Evolutionary conservation across 2,329 filamentous ascomycete genomes (phyloP).

Genomic region (Penicillium concentricum): DNA sequence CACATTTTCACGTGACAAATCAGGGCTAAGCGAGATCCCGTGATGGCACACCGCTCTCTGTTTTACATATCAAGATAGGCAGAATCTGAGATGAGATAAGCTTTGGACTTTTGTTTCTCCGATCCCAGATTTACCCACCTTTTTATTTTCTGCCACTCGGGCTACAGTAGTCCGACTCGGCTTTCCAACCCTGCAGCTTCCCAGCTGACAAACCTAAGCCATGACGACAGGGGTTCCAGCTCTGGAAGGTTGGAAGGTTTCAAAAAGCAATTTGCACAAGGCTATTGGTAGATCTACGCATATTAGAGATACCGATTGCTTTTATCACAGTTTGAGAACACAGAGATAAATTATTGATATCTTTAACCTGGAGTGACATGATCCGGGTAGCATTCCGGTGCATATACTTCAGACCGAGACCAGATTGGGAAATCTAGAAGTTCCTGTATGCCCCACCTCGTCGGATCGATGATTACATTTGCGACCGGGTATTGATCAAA

Average conservation of each 20-base stretch:
- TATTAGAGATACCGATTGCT: too few species aligned
- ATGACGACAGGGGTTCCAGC: slow-evolving; percentile 19
- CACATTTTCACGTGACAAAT: background rate
- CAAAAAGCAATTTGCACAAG: background rate
- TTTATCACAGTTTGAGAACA: too few species aligned
- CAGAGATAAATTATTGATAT: background rate
- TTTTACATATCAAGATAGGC: slow-evolving; percentile 27
- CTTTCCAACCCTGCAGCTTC: slow-evolving; percentile 11
- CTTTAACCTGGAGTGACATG: background rate
- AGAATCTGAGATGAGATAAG: slow-evolving; percentile 5
- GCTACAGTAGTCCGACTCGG: slow-evolving; percentile 32
- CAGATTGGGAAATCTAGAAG: slow-evolving; percentile 34
- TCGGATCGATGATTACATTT: slow-evolving; percentile 18
- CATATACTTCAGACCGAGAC: slow-evolving; percentile 31
- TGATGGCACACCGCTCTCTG: background rate
- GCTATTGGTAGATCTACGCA: background rate
- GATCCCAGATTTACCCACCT: background rate
- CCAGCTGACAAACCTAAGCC: slow-evolving; percentile 22
- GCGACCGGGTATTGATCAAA: background rate
- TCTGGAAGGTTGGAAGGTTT: background rate
- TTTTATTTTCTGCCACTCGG: slow-evolving; percentile 24
- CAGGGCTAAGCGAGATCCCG: slow-evolving; percentile 36
- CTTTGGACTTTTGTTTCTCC: slow-evolving; percentile 5
- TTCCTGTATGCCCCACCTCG: slow-evolving; percentile 27
- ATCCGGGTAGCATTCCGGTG: slow-evolving; percentile 12